Evolutionary conservation across 2,329 filamentous ascomycete genomes (phyloP).

Genomic region (Neopestalotiopsis sp.): DNA sequence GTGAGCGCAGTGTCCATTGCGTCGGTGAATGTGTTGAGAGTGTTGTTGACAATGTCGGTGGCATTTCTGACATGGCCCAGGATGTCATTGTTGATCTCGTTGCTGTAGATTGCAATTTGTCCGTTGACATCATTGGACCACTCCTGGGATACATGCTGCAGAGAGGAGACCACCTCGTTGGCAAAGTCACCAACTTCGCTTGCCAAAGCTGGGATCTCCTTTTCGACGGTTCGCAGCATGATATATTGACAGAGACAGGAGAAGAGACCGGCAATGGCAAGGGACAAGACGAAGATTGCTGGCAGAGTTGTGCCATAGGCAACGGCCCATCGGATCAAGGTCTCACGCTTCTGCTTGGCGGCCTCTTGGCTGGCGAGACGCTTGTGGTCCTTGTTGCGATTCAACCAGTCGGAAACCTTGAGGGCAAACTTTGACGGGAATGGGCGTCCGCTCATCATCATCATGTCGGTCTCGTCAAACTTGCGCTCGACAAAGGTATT

Average conservation of each 20-base stretch:
- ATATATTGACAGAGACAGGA: constrained; percentile 83
- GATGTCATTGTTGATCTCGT: constrained; percentile 81
- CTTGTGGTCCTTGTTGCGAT: constrained; percentile 6
- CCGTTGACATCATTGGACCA: constrained; percentile 82
- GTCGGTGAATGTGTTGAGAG: constrained; percentile 80
- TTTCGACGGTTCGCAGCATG: constrained; percentile 74
- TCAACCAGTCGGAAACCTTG: constrained; percentile 58
- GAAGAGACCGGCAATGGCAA: constrained; percentile 82
- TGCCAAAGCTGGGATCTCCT: constrained; percentile 77
- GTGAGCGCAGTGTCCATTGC: constrained; percentile 78
- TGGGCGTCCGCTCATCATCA: constrained; percentile 86
- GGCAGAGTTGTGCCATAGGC: constrained; percentile 86
- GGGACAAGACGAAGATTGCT: constrained; percentile 83
- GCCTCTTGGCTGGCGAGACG: background rate
- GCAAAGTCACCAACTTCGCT: constrained; percentile 80
- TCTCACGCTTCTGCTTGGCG: constrained; percentile 60
- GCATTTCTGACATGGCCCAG: constrained; percentile 87
- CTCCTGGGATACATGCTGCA: constrained; percentile 73
- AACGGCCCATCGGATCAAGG: constrained; percentile 80
- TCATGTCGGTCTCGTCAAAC: constrained; percentile 83
- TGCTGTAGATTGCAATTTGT: constrained; percentile 72
- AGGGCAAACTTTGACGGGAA: constrained; percentile 76
- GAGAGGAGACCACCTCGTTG: constrained; percentile 73
- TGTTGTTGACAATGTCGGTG: constrained; percentile 82
- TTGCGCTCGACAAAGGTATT: constrained; percentile 67